Conservation (phyloP, 75 land plant genomes). For the Cryptomeria japonica region DNA sequence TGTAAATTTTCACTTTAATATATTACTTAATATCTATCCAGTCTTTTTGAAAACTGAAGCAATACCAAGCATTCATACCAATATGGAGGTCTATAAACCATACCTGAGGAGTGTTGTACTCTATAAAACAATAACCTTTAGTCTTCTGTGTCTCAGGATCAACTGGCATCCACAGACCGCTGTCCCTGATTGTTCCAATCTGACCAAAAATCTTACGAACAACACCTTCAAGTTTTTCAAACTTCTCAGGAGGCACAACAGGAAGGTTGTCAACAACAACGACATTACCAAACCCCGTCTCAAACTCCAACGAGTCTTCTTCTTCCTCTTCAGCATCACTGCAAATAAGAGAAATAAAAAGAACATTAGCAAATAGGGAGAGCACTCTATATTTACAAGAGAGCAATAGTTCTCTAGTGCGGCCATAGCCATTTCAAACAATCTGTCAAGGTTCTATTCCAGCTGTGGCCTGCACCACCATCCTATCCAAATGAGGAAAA, state of each 20-base stretch:
- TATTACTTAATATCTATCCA: neutral
- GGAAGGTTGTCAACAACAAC: slow-evolving; percentile 87
- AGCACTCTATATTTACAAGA: neutral
- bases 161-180: slow-evolving; percentile 83
- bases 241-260: slow-evolving; percentile 78
- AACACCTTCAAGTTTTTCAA: slow-evolving; percentile 88
- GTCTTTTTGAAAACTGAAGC: neutral
- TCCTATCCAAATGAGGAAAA: no score
- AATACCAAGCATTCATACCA: neutral
- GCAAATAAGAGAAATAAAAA: slow-evolving; percentile 5
- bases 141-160: slow-evolving; percentile 69
- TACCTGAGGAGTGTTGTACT: slow-evolving; percentile 85
- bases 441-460: neutral
- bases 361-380: slow-evolving; percentile 7
- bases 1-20: neutral
- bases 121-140: slow-evolving; percentile 85
- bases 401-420: neutral
- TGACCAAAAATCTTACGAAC: slow-evolving; percentile 86
- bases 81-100: neutral
- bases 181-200: slow-evolving; percentile 78
- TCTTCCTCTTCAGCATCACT: slow-evolving; percentile 80
- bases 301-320: slow-evolving; percentile 60
- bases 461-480: no score
- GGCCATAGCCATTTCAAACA: neutral
- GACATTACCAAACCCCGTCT: slow-evolving; percentile 70